Evolutionary conservation across 805 yeast species (phyloP).

Genomic region (Yarrowia phangngaensis): DNA sequence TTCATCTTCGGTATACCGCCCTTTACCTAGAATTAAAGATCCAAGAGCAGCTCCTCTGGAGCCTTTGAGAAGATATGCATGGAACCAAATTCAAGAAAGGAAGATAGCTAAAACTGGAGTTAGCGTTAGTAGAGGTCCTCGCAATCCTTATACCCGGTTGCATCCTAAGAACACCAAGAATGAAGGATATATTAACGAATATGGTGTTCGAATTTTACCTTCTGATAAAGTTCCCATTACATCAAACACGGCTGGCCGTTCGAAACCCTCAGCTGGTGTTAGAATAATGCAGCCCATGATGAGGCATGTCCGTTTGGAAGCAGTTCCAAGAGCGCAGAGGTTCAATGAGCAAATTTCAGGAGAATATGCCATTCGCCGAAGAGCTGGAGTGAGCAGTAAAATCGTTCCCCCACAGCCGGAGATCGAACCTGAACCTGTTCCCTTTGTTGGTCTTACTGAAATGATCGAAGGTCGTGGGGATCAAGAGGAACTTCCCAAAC

Average conservation of each 20-base stretch:
- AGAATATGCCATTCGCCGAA: constrained; percentile 10
- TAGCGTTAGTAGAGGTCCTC: background rate
- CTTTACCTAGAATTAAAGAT: constrained; percentile 2
- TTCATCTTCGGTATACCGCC: constrained; percentile 4
- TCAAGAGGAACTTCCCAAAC: too few species aligned
- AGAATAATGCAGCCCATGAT: too few species aligned
- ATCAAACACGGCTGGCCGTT: too few species aligned
- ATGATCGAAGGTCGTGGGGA: constrained; percentile 5
- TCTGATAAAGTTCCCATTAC: constrained; percentile 2
- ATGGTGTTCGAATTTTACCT: constrained; percentile 16
- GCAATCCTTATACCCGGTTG: constrained; percentile 5
- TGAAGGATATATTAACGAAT: constrained; percentile 17
- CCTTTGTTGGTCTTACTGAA: constrained; percentile 12
- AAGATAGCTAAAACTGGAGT: background rate
- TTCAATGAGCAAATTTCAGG: constrained; percentile 14
- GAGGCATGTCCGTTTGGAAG: background rate
- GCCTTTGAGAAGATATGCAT: constrained; percentile 1
- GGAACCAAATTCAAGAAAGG: constrained; percentile 12
- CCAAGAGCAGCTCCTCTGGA: constrained; percentile 2
- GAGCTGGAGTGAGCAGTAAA: background rate
- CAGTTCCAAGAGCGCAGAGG: background rate
- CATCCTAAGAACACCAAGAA: background rate
- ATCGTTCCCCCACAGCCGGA: constrained; percentile 1
- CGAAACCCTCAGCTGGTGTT: too few species aligned
- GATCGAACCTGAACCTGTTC: background rate